A percentile compares a stretch with the other conserved stretches of the same genome.
phyloP scores from a whole-genome alignment of 345 rosid species.

The Arabidopsis thaliana region DNA sequence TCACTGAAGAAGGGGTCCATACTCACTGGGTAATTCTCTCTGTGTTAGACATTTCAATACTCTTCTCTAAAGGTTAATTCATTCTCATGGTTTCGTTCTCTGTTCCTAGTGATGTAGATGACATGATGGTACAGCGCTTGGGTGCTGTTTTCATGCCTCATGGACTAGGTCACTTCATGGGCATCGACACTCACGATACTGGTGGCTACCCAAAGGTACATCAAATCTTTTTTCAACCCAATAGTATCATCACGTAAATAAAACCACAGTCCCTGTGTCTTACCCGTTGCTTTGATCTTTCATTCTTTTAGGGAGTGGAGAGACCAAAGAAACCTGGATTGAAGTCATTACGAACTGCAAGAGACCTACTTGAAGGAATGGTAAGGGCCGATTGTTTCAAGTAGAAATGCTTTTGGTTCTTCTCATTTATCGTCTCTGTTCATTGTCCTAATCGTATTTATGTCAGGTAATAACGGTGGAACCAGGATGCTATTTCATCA shows the following conservation, averaged over 20 bases:
- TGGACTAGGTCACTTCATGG: slow-evolving; percentile 92
- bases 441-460: slow-evolving; percentile 5
- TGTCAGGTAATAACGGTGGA: slow-evolving; percentile 91
- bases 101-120: slow-evolving; percentile 62
- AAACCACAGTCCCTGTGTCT: slow-evolving; percentile 10
- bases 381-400: slow-evolving; percentile 45
- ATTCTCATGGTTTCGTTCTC: neutral
- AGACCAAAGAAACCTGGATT: slow-evolving; percentile 79
- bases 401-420: neutral
- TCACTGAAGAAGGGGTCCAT: slow-evolving; percentile 69
- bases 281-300: slow-evolving; percentile 11
- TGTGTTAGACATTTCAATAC: neutral
- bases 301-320: slow-evolving; percentile 60
- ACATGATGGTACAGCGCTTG: slow-evolving; percentile 78
- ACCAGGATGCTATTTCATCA: slow-evolving; percentile 95
- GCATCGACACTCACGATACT: slow-evolving; percentile 93
- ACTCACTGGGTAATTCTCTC: slow-evolving; percentile 66
- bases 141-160: slow-evolving; percentile 98
- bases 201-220: slow-evolving; percentile 83
- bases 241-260: slow-evolving; percentile 1
- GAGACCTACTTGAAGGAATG: slow-evolving; percentile 84
- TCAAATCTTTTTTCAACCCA: neutral
- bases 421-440: neutral
- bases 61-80: slow-evolving; percentile 20
- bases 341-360: slow-evolving; percentile 72